Percentiles rank a stretch among this genome's conserved stretches.
phyloP scores from a whole-genome alignment of 192 early-diverging fungal genomes.

The Backusella psychrophila region DNA sequence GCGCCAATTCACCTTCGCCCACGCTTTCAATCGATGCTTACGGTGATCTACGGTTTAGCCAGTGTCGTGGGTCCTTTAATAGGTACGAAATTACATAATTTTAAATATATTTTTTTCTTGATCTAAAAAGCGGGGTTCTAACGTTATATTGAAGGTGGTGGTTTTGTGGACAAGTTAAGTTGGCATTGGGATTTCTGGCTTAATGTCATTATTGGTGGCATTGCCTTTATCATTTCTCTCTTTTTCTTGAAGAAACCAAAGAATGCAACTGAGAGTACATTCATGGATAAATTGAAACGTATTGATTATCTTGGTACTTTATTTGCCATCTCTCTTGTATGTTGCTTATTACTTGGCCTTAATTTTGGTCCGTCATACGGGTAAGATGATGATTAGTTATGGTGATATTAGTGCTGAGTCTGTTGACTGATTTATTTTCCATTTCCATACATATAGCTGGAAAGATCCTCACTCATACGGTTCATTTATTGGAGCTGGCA shows the following conservation, averaged over 20 bases:
- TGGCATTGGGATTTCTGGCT: conserved; percentile 74
- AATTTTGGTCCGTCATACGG: conserved; percentile 63
- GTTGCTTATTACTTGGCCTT: conserved; percentile 54
- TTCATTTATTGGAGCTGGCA: conserved; percentile 41
- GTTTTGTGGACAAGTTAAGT: conserved; percentile 59
- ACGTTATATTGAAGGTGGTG: conserved; percentile 50
- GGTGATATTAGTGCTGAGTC: not conserved
- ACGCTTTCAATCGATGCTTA: conserved; percentile 61
- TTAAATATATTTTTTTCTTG: conserved; percentile 20
- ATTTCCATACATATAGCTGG: conserved; percentile 39
- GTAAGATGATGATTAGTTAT: not conserved
- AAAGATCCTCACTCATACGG: conserved; percentile 49
- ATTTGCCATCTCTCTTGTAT: conserved; percentile 46
- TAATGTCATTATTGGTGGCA: conserved; percentile 19
- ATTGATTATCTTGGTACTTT: conserved; percentile 62
- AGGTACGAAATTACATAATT: conserved; percentile 28
- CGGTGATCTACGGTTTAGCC: conserved; percentile 58
- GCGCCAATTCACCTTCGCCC: conserved; percentile 63
- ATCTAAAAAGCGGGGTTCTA: not conserved
- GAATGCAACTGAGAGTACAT: conserved; percentile 31
- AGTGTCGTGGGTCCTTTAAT: conserved; percentile 64
- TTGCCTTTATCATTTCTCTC: conserved; percentile 9
- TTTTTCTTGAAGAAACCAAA: conserved; percentile 50
- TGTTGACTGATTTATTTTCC: not conserved
- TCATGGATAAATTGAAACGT: conserved; percentile 50